These are phyloP conservation scores for Sporothrix mexicana DNA, from an alignment of 2,329 filamentous ascomycete species.

Conservation along the genomic window DNA sequence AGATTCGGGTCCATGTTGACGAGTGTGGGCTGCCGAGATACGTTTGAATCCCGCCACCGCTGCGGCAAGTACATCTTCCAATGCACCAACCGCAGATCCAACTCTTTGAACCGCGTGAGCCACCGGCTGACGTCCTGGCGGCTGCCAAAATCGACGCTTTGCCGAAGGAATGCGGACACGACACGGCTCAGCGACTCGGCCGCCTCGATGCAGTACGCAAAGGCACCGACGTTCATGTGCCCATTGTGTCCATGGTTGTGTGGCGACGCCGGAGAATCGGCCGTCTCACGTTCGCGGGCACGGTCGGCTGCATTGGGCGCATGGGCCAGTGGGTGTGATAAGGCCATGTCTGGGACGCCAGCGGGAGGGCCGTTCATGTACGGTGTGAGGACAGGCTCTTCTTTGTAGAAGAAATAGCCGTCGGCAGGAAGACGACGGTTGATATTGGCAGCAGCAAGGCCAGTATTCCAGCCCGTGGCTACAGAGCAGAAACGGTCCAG, in stretches of 20 bases:
- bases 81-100: slow-evolving; percentile 48
- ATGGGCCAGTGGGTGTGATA: too few relatives aligned
- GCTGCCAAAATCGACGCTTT: slow-evolving; percentile 44
- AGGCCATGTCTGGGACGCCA: not conserved
- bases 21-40: slow-evolving; percentile 41
- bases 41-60: slow-evolving; percentile 44
- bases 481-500: slow-evolving; percentile 45
- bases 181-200: slow-evolving; percentile 48
- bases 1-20: slow-evolving; percentile 56
- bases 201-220: slow-evolving; percentile 49
- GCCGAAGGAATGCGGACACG: slow-evolving; percentile 47
- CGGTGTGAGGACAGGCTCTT: slow-evolving; percentile 44
- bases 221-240: slow-evolving; percentile 43
- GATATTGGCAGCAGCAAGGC: slow-evolving; percentile 45
- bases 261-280: slow-evolving; percentile 26
- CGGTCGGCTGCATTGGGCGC: not conserved
- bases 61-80: slow-evolving; percentile 41
- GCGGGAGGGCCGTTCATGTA: slow-evolving; percentile 39
- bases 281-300: not conserved
- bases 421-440: slow-evolving; percentile 45
- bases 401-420: slow-evolving; percentile 44
- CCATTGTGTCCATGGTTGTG: not conserved
- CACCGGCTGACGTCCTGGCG: slow-evolving; percentile 45
- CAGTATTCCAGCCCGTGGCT: slow-evolving; percentile 45
- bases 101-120: slow-evolving; percentile 51